Base-by-base conservation (phyloP, 768 basidiomycete species). In the Podaxis sp. region DNA sequence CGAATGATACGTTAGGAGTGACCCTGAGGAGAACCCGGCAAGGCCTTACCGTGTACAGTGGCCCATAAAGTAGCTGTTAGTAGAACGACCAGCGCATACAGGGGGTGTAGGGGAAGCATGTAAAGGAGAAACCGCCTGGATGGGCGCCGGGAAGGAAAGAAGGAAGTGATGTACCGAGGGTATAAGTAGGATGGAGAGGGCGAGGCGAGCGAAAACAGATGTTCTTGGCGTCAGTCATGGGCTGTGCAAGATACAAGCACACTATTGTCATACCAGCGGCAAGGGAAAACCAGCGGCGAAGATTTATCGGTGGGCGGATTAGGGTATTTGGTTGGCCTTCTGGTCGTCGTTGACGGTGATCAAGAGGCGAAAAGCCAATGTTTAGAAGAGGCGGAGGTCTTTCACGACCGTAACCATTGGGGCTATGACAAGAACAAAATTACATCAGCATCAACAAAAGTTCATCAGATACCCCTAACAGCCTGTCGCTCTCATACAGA, bases 1-100 rank as follows among this genome's bases (percentile, higher is more conserved):
- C 7, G 33, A 33, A 33, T 55, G 63, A 41, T 29, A 36, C 41
- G 36, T 62, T 37, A 25, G 29, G n/a, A 54, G 1, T 29, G n/a
- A 46, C 41, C 55, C 38, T 33, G 54, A 36, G 41, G 25, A 17
- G 19, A 65, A 19, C 36, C 54, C 11, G 49, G 58, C 46, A 19
- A 54, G 62, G 64, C 33, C 68, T 66, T 70, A 79, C 80, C 78
- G 60, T 72, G 60, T 36, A 69, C 68, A 27, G 41, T 38, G 7
- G 25, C 55, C 63, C 61, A 72, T 68, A 40, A 71, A 69, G 71
- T 72, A 52, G 74, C 61, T 55, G 76, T 65, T 66, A 79, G 68
- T 53, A 78, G 67, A 68, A 81, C 80, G 77, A 77, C 80, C 78
- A 82, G 80, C 79, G 80, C 73, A 63, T 60, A 65, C 60, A 78